Evolutionary conservation across 2,329 filamentous ascomycete species (phyloP).

Genomic region (Fusarium burgessii): DNA sequence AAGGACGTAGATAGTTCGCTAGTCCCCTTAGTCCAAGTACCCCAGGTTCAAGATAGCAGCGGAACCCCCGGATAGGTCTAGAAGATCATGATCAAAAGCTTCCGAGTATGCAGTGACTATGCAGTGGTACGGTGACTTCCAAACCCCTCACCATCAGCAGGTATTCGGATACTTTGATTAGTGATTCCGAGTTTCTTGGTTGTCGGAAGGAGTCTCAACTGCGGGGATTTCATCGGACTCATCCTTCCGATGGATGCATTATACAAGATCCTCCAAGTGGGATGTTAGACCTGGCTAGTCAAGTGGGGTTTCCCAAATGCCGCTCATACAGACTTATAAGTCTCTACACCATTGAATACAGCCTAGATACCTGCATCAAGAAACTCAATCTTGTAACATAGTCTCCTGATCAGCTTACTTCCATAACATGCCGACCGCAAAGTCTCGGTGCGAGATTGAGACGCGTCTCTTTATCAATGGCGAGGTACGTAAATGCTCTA

Average conservation of each 20-base stretch:
- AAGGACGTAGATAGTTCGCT: not conserved
- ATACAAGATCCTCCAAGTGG: not conserved
- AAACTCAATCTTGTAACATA: too few relatives aligned
- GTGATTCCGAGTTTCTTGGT: too few relatives aligned
- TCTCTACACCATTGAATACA: not conserved
- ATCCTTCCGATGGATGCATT: not conserved
- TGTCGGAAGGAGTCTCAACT: not conserved
- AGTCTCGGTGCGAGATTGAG: not conserved
- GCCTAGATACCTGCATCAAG: too few relatives aligned
- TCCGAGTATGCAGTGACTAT: not conserved
- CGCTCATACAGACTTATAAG: not conserved
- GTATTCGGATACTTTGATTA: not conserved
- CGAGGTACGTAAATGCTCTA: rapidly evolving
- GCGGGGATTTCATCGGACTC: not conserved
- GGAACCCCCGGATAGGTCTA: not conserved
- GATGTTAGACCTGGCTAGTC: not conserved
- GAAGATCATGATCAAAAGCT: not conserved
- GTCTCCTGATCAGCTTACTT: not conserved
- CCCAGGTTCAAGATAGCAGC: not conserved
- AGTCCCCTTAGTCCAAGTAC: not conserved
- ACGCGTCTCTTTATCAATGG: not conserved
- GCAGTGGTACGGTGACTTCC: rapidly evolving
- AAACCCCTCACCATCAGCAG: too few relatives aligned
- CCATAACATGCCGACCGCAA: not conserved
- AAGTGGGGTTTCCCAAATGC: not conserved